Evolutionary conservation across 768 basidiomycete genomes (phyloP), one percentile per base, ranked within the genome.

Genomic region (Leccinum obscurum): DNA sequence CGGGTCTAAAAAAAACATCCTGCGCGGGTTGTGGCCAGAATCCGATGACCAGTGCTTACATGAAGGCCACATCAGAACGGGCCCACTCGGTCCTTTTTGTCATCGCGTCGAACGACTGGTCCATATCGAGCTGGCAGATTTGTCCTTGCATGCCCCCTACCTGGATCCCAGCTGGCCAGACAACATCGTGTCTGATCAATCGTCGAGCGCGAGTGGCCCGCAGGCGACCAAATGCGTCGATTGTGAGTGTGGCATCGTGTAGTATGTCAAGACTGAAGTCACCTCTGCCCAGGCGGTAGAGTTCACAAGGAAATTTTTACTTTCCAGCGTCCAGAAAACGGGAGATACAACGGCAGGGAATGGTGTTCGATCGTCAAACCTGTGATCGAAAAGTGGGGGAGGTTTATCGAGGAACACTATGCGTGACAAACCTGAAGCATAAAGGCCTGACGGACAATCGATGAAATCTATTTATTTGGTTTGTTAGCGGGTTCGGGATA

Each of bases 271-370:
- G 65, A 35, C 60, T 55, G 13, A 71, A 17, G 13, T 41, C 37
- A 3, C 53, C 17, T 57, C 46, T 39, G 15, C 57, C 7, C 52
- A 86, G 85, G 85, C 63, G 85, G 85, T 15, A 75, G 67, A 9
- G 66, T 81, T 28, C 92, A 94, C 71, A 85, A 83, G 66, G 92
- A 94, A 68, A 91, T 94, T 17, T 94, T 94, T 69, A 76, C 87
- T 41, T 91, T 94, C 66, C 74, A 75, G 48, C 81, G 85, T 49
- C 80, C 85, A 54, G 75, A 70, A 41, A 72, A 68, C 8, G 89
- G 89, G 0, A 70, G 60, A 32, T 82, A 85, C 66, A 78, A 82
- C 60, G 86, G 84, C 22, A 22, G 22, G 22, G 22, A 22, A 22
- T 22, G 22, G 22, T 22, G 22, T 22, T 22, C 22, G 22, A 22